Percentiles rank a stretch among this genome's conserved stretches.
Conservation (phyloP, 306 rosid genomes). For the Medicago ruthenica region DNA sequence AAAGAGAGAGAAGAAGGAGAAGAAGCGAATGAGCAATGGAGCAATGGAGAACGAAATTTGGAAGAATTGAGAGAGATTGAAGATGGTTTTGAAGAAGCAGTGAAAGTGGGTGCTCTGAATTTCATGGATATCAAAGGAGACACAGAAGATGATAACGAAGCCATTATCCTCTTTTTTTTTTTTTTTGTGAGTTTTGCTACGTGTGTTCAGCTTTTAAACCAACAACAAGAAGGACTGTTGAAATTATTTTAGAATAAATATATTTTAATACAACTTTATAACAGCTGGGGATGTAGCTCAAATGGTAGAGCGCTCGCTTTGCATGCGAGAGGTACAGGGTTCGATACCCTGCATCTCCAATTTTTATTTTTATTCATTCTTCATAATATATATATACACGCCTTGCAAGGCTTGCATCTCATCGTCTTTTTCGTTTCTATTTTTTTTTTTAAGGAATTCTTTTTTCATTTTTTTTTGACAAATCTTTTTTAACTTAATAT, state of each 20-base stretch:
- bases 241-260: fast-evolving
- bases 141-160: slow-evolving; percentile 37
- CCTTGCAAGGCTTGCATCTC: too few relatives aligned
- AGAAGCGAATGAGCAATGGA: slow-evolving; percentile 41
- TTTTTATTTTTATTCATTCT: too few relatives aligned
- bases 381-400: too few relatives aligned
- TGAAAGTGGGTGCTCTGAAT: slow-evolving; percentile 20
- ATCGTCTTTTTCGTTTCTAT: too few relatives aligned
- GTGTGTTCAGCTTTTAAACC: neutral
- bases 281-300: slow-evolving; percentile 64
- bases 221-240: too few relatives aligned
- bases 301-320: slow-evolving; percentile 81
- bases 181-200: neutral
- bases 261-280: fast-evolving
- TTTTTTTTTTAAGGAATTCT: too few relatives aligned
- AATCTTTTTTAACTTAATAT: too few relatives aligned
- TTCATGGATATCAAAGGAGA: slow-evolving; percentile 30
- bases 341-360: slow-evolving; percentile 71
- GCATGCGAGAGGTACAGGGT: slow-evolving; percentile 74
- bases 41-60: slow-evolving; percentile 13
- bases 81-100: slow-evolving; percentile 10
- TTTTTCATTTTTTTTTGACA: too few relatives aligned
- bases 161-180: slow-evolving; percentile 42
- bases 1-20: slow-evolving; percentile 38
- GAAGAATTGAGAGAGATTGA: slow-evolving; percentile 20